phyloP scores from a whole-genome alignment of 441 rosid species.

The Erysimum cheiri region DNA sequence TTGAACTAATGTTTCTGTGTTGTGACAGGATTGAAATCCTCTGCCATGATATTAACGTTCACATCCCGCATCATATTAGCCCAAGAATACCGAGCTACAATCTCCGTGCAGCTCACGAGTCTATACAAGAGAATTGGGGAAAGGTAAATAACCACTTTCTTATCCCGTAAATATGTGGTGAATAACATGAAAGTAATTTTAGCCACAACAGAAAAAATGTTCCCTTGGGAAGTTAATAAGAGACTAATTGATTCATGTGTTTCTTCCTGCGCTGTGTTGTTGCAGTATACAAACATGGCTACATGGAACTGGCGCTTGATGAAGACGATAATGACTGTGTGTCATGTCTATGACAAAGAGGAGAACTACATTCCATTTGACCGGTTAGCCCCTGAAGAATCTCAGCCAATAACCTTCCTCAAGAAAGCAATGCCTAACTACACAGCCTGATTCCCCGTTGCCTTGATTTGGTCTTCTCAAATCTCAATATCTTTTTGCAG shows the following conservation, averaged over 20 bases:
- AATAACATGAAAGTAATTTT: neutral
- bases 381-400: conserved; percentile 66
- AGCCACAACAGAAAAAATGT: neutral
- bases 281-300: conserved; percentile 85
- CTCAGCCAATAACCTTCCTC: conserved; percentile 75
- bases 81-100: conserved; percentile 88
- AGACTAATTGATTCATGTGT: neutral
- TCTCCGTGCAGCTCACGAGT: conserved; percentile 75
- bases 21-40: conserved; percentile 81
- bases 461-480: conserved; percentile 22
- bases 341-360: conserved; percentile 77
- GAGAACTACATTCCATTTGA: conserved; percentile 76
- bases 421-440: conserved; percentile 82
- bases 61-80: conserved; percentile 86
- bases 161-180: neutral
- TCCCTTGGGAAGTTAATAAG: conserved; percentile 1
- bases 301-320: conserved; percentile 90
- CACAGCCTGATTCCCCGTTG: conserved; percentile 42
- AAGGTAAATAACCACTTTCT: conserved; percentile 53
- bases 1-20: conserved; percentile 27
- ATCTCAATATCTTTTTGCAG: conserved; percentile 33
- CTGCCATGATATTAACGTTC: conserved; percentile 89
- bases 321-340: conserved; percentile 87
- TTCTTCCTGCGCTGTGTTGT: conserved; percentile 21
- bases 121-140: conserved; percentile 91